Evolutionary conservation across 1,284 basidiomycete species (phyloP), one percentile per base, ranked within the genome.

Genomic region (Uromyces viciae-fabae): DNA sequence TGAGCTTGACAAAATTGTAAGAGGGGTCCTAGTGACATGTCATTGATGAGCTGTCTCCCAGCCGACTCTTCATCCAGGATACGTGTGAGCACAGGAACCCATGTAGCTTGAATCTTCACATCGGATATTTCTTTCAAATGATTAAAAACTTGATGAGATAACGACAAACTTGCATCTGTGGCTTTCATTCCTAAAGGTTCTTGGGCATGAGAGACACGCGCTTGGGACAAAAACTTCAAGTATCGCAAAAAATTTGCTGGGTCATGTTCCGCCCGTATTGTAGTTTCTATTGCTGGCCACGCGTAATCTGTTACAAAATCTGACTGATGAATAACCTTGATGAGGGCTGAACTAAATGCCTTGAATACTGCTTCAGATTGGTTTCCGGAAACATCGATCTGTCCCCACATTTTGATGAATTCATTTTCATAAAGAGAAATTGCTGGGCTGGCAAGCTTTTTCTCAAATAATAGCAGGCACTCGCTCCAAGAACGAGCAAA

Each of bases 401-500:
- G 78, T 49, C 46, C 40, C 46, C 58, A 72, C 28, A 60, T 15
- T 72, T 33, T 64, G 25, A 28, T 38, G 42, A 66, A 33, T 66
- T 62, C 43, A 58, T n/a, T 73, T 58, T 38, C n/a, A n/a, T 40
- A 9, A 73, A 73, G 31, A 46, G 49, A 4, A 58, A 40, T 25
- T 1, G 33, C 71, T 58, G 49, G 71, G 11, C 38, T 52, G 36
- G 33, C 52, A 1, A 72, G 58, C 42, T 60, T 58, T 38, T 73
- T 62, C 5, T 42, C 69, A 49, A 80, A 80, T 42, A 73, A 73
- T 28, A 80, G 33, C 19, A 80, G 42, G 33, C 54, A 71, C n/a
- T 80, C 78, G 31, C 68, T 33, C 68, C 68, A 80, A 28, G 78
- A 40, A 43, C 46, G 33, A 66, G 60, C 60, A 31, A 80, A 73